Evolutionary conservation across 306 rosid genomes (phyloP).

Genomic region (Echinosophora koreensis): DNA sequence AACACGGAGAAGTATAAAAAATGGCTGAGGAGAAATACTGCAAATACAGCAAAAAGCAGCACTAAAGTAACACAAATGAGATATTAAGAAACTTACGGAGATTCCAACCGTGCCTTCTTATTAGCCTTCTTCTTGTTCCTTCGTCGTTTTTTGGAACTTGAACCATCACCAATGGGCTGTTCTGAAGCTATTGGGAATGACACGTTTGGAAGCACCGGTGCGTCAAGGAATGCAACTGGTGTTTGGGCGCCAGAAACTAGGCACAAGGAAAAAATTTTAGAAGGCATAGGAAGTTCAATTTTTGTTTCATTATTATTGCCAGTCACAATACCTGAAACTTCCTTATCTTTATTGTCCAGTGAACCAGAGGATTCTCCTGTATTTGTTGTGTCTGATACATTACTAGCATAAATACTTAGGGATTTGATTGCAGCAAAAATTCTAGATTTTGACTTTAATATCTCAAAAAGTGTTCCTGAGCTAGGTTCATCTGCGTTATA

Average conservation of each 20-base stretch:
- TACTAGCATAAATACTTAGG: background rate
- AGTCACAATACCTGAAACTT: constrained; percentile 22
- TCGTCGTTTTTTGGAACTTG: constrained; percentile 52
- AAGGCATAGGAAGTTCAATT: constrained; percentile 31
- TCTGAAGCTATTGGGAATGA: constrained; percentile 42
- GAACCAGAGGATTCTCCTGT: constrained; percentile 9
- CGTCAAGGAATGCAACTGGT: constrained; percentile 16
- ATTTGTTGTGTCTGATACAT: constrained; percentile 15
- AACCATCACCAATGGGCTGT: constrained; percentile 32
- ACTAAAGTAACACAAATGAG: constrained; percentile 3
- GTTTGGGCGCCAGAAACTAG: constrained; percentile 43
- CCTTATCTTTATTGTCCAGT: background rate
- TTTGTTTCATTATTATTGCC: constrained; percentile 14
- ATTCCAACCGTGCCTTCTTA: constrained; percentile 48
- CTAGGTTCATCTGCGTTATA: constrained; percentile 44
- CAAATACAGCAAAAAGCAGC: background rate
- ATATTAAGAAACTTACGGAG: constrained; percentile 53
- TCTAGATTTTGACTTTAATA: constrained; percentile 52
- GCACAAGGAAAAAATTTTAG: constrained; percentile 15
- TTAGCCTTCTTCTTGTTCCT: constrained; percentile 57
- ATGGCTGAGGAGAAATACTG: background rate
- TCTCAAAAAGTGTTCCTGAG: constrained; percentile 40
- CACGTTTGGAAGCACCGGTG: constrained; percentile 37
- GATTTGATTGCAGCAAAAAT: constrained; percentile 27
- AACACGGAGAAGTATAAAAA: background rate